These are phyloP conservation scores for Quercus berberidifolia DNA, from an alignment of 306 rosid species.

Conservation along the genomic window DNA sequence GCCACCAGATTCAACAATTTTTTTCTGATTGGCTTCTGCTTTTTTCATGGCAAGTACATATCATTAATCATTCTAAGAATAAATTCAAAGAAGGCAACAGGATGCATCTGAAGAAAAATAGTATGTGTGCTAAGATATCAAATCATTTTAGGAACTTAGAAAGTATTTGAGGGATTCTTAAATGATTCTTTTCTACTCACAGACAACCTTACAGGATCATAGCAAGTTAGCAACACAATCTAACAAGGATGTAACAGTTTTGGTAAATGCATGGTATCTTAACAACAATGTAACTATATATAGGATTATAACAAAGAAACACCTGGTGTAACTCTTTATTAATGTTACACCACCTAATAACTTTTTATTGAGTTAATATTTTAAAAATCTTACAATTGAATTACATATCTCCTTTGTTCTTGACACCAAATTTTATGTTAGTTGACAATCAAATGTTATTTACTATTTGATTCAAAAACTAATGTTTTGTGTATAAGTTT, in stretches of 20 bases:
- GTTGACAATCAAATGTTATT: no score
- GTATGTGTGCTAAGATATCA: neutral
- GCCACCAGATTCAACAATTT: conserved; percentile 95
- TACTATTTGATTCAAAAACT: no score
- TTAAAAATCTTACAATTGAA: no score
- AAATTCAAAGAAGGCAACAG: neutral
- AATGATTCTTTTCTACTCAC: neutral
- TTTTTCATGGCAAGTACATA: conserved; percentile 22
- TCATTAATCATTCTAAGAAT: conserved; percentile 5
- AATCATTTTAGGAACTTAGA: neutral
- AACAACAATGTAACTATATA: no score
- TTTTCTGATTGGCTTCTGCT: conserved; percentile 91
- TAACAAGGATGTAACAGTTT: neutral
- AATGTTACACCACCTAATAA: no score
- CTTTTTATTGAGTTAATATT: no score
- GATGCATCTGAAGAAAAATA: neutral
- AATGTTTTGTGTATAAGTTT: no score
- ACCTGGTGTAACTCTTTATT: no score
- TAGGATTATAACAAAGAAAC: no score
- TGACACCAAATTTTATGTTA: no score
- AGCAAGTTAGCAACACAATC: neutral
- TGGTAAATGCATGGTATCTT: no score
- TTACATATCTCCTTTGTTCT: no score
- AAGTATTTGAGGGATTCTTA: neutral
- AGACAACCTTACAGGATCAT: neutral